Evolutionary conservation across 2,329 filamentous ascomycete genomes (phyloP).

Genomic region (Emmonsiellopsis sp.): DNA sequence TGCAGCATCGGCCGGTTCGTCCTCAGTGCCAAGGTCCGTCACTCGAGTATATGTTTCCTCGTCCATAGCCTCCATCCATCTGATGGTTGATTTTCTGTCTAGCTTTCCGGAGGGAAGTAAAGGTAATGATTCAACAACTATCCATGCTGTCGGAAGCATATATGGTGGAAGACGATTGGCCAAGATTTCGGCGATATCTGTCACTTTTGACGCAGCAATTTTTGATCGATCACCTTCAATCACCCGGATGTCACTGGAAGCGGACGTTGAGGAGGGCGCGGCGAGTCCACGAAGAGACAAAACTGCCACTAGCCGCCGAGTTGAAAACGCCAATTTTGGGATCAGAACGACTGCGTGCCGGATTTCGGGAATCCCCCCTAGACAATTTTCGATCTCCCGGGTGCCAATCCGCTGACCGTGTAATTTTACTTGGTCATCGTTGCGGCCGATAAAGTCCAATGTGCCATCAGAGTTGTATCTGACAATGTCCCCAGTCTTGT

Average conservation of each 20-base stretch:
- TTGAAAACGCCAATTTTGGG: not conserved
- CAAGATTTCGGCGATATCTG: not conserved
- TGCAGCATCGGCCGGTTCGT: constrained; percentile 9
- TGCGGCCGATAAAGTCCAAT: constrained; percentile 71
- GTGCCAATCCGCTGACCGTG: constrained; percentile 77
- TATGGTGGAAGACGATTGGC: constrained; percentile 6
- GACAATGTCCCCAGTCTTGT: constrained; percentile 78
- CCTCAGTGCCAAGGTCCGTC: not conserved
- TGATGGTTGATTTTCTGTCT: constrained; percentile 3
- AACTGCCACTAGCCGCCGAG: not conserved
- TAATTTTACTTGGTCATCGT: constrained; percentile 76
- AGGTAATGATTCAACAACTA: constrained; percentile 7
- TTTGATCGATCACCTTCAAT: not conserved
- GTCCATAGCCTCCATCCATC: constrained; percentile 5
- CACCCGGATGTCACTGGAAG: not conserved
- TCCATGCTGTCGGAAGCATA: constrained; percentile 11
- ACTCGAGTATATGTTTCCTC: constrained; percentile 1
- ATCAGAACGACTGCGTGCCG: not conserved
- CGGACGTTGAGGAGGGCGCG: not conserved
- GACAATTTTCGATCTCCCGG: constrained; percentile 65
- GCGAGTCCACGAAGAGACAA: not conserved
- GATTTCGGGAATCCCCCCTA: not conserved
- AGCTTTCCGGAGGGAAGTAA: constrained; percentile 6
- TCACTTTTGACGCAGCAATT: not conserved
- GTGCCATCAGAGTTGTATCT: constrained; percentile 56